phyloP scores from a whole-genome alignment of 192 early-diverging fungal species.

The Entomortierella lignicola region DNA sequence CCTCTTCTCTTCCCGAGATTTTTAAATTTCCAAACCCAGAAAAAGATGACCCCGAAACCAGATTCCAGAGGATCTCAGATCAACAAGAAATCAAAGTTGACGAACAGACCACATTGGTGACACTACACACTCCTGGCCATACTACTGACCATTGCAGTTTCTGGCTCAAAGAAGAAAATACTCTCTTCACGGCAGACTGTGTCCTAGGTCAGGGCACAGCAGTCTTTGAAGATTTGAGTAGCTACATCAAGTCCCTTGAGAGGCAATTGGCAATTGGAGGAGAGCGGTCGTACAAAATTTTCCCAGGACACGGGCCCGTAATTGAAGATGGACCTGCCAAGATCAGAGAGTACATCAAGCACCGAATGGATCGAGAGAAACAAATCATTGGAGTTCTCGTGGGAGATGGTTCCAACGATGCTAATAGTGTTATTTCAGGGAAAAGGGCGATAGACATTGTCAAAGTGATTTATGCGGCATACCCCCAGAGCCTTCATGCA shows the following conservation, averaged over 20 bases:
- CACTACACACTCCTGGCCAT: conserved; percentile 86
- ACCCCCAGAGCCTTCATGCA: conserved; percentile 61
- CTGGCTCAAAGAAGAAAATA: conserved; percentile 71
- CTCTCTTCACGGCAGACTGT: conserved; percentile 83
- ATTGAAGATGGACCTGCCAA: conserved; percentile 71
- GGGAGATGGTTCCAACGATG: background rate
- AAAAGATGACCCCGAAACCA: conserved; percentile 43
- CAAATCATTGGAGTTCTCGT: conserved; percentile 69
- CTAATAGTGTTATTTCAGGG: background rate
- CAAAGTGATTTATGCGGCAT: conserved; percentile 62
- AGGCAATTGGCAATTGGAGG: conserved; percentile 46
- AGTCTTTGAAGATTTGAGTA: conserved; percentile 77
- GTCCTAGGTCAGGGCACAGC: conserved; percentile 88
- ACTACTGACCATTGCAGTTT: conserved; percentile 83
- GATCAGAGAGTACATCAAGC: conserved; percentile 81
- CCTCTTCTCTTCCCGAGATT: conserved; percentile 6
- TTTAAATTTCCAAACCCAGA: conserved; percentile 46
- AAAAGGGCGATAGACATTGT: conserved; percentile 65
- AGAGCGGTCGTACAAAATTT: conserved; percentile 24
- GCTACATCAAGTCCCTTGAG: conserved; percentile 76
- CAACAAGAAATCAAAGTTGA: conserved; percentile 71
- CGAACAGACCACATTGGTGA: conserved; percentile 67
- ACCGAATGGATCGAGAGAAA: conserved; percentile 79
- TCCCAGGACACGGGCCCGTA: conserved; percentile 84
- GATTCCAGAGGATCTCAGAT: conserved; percentile 57